Base-by-base conservation (phyloP, 2,329 filamentous ascomycete genomes). In the Cytospora schulzeri region DNA sequence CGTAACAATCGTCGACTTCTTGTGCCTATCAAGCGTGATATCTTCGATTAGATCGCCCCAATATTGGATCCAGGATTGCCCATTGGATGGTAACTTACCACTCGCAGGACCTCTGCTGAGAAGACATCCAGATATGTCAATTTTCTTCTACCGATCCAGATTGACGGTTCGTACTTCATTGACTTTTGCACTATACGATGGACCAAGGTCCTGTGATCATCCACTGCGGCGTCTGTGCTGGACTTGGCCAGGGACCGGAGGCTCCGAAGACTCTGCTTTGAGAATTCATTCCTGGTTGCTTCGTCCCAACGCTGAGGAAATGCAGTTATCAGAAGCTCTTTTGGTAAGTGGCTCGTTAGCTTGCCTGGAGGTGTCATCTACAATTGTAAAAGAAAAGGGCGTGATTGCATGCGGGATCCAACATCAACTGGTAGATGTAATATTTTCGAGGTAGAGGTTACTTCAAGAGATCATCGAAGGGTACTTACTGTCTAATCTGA, bases 251-350 rank as follows among this genome's bases (percentile, higher is more conserved):
- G 31, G 31, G 6, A 2, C 31, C 11, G 31, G 12, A 35, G 31
- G 31, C 31, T 12, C 31, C 11, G 31, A 35, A 35, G 31, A 2
- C 2, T 12, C 31, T 35, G 31, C 29, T 35, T 9, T 12, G 6
- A 35, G 11, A 35, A 12, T 9, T 31, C 9, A 35, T 19, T 29
- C n/a, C 12, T 24, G 28, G 12, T 24, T 22, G 19, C 7, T 33
- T n/a, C 22, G 35, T 55, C 35, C 53, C 53, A 55, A 14, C 53
- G 53, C 35, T 55, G 29, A 29, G 53, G 53, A 35, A 55, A 55
- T 29, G 35, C 29, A 22, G 53, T 55, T 33, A 55, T 29, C 14
- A 55, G 15, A 15, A 55, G 22, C 35, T 55, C 53, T 55, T 22
- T 22, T 5, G 28, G 28, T 19, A 35, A 55, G 19, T 9, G 29